These are phyloP conservation scores for Ophiocordyceps camponoti-floridani DNA, from an alignment of 2,329 filamentous ascomycete genomes.

Conservation along the genomic window DNA sequence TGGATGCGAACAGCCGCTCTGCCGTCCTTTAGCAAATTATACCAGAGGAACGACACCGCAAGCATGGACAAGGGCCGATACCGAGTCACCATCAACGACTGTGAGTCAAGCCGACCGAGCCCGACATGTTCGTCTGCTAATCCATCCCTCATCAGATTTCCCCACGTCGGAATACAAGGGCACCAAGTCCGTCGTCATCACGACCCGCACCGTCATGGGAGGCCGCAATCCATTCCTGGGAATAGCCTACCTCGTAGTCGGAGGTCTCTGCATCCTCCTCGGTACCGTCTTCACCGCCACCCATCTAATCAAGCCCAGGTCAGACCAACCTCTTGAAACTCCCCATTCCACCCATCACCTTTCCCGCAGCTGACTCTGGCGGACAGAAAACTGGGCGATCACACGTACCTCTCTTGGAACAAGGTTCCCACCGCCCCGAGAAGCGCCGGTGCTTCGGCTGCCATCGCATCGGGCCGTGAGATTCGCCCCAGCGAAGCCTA, in stretches of 20 bases:
- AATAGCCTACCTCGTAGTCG: constrained; percentile 89
- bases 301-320: constrained; percentile 83
- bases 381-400: constrained; percentile 85
- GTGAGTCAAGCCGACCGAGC: constrained; percentile 34
- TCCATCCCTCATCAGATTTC: constrained; percentile 42
- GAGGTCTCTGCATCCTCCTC: constrained; percentile 78
- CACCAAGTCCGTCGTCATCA: constrained; percentile 78
- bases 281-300: constrained; percentile 78
- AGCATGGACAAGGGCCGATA: constrained; percentile 57
- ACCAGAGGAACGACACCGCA: constrained; percentile 58
- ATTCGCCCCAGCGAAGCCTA: constrained; percentile 25
- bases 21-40: constrained; percentile 88
- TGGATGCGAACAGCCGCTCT: constrained; percentile 98
- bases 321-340: constrained; percentile 12
- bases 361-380: constrained; percentile 1
- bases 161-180: constrained; percentile 62
- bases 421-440: constrained; percentile 28
- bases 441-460: constrained; percentile 20
- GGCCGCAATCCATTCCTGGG: constrained; percentile 91
- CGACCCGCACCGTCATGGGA: constrained; percentile 81
- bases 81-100: constrained; percentile 54
- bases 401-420: constrained; percentile 96
- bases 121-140: neutral
- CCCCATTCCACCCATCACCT: constrained; percentile 1
- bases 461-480: constrained; percentile 38